phyloP scores from a whole-genome alignment of 192 early-diverging fungal genomes.

The Rhizoclosmatium globosum region DNA sequence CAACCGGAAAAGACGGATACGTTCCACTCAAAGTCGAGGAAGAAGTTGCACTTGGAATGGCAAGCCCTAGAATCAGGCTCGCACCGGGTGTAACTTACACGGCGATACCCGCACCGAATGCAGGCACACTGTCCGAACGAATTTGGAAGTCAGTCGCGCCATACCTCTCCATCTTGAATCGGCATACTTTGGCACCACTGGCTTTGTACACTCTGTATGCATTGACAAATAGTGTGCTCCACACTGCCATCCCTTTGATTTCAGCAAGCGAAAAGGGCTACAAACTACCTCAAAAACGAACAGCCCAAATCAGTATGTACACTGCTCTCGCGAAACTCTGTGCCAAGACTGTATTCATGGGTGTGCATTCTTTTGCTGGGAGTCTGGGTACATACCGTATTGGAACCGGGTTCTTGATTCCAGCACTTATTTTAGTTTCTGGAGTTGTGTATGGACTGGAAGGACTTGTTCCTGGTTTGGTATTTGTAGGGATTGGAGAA shows the following conservation, averaged over 20 bases:
- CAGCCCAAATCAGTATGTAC: constrained; percentile 28
- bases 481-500: constrained; percentile 44
- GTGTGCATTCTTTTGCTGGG: constrained; percentile 36
- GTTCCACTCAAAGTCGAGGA: not conserved
- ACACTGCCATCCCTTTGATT: constrained; percentile 47
- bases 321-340: constrained; percentile 41
- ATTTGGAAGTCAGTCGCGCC: constrained; percentile 15
- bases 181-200: constrained; percentile 34
- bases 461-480: constrained; percentile 19
- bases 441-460: not conserved
- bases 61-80: not conserved
- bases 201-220: constrained; percentile 39
- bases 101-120: not conserved
- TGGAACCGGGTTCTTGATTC: constrained; percentile 33
- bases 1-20: not conserved
- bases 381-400: constrained; percentile 37
- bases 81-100: too few relatives aligned
- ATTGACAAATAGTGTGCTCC: constrained; percentile 38
- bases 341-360: constrained; percentile 41
- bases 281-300: constrained; percentile 6
- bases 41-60: not conserved
- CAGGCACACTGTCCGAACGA: not conserved
- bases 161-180: constrained; percentile 33
- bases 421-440: constrained; percentile 21
- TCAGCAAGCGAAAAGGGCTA: constrained; percentile 26